Evolutionary conservation across 495 filamentous ascomycete species (phyloP).

Genomic region (Aspergillus avenaceus): DNA sequence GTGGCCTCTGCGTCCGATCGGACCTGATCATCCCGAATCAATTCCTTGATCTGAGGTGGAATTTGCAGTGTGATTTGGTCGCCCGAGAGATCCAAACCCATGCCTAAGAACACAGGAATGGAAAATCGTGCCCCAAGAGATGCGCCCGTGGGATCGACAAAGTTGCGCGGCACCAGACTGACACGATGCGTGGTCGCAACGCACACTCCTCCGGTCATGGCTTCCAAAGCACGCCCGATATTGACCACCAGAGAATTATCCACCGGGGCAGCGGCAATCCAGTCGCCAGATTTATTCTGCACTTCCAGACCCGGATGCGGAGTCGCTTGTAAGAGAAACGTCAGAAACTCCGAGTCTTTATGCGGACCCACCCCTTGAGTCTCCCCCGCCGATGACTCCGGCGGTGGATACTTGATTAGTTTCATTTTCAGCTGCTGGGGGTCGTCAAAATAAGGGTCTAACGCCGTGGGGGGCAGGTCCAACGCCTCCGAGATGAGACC

Average conservation of each 20-base stretch:
- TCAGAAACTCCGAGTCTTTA: constrained; percentile 87
- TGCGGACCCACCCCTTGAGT: constrained; percentile 79
- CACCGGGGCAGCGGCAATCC: constrained; percentile 61
- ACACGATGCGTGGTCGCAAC: constrained; percentile 85
- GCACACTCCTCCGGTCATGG: constrained; percentile 84
- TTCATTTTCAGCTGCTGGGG: constrained; percentile 85
- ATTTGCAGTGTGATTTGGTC: constrained; percentile 68
- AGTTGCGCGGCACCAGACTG: constrained; percentile 29
- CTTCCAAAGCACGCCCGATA: constrained; percentile 90
- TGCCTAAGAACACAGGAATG: constrained; percentile 91
- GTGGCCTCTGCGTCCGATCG: constrained; percentile 42
- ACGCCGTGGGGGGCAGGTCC: constrained; percentile 64
- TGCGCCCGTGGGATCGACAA: constrained; percentile 18
- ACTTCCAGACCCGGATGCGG: constrained; percentile 79
- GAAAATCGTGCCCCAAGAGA: constrained; percentile 66
- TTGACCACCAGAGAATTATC: constrained; percentile 70
- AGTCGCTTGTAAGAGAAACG: constrained; percentile 84
- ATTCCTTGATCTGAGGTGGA: constrained; percentile 56
- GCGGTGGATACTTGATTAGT: constrained; percentile 80
- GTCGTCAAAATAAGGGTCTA: constrained; percentile 75
- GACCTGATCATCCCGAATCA: constrained; percentile 36
- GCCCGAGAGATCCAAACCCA: constrained; percentile 75
- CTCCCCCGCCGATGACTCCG: constrained; percentile 32
- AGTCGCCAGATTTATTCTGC: constrained; percentile 76
- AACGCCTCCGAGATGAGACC: constrained; percentile 84